Evolutionary conservation across 2,329 filamentous ascomycete species (phyloP).

Genomic region (Berkeleyomyces basicola): DNA sequence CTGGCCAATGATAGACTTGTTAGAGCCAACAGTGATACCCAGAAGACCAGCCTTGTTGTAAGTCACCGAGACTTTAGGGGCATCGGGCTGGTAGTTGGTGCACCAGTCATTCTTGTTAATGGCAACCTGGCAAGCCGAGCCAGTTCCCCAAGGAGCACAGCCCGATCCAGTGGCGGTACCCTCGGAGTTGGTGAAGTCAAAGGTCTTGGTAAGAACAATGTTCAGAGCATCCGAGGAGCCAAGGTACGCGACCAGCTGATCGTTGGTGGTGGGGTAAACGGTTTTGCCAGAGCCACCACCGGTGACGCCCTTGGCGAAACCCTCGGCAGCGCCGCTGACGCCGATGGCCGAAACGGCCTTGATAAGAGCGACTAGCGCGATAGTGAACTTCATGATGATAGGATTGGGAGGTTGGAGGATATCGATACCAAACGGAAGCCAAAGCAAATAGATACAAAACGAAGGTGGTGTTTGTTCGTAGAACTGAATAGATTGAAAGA

Average conservation of each 20-base stretch:
- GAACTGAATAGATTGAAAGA: not conserved
- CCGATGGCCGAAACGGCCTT: conserved; percentile 16
- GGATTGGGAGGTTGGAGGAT: not conserved
- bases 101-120: conserved; percentile 46
- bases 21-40: conserved; percentile 35
- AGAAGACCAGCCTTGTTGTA: conserved; percentile 35
- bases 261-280: conserved; percentile 35
- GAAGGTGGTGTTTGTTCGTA: not conserved
- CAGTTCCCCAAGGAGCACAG: conserved; percentile 42
- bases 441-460: not conserved
- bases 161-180: conserved; percentile 35
- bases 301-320: conserved; percentile 35
- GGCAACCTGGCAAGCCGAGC: conserved; percentile 36
- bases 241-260: conserved; percentile 43
- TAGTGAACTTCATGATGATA: conserved; percentile 15
- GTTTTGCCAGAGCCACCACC: conserved; percentile 39
- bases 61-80: conserved; percentile 28
- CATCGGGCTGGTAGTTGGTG: conserved; percentile 37
- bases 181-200: conserved; percentile 39
- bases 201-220: conserved; percentile 40
- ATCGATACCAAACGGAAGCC: not conserved
- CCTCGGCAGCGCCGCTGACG: conserved; percentile 25
- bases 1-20: conserved; percentile 41
- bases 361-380: conserved; percentile 17
- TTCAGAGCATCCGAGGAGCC: conserved; percentile 34